phyloP scores from a whole-genome alignment of 371 early-diverging fungal species.

The Mortierella sp. region DNA sequence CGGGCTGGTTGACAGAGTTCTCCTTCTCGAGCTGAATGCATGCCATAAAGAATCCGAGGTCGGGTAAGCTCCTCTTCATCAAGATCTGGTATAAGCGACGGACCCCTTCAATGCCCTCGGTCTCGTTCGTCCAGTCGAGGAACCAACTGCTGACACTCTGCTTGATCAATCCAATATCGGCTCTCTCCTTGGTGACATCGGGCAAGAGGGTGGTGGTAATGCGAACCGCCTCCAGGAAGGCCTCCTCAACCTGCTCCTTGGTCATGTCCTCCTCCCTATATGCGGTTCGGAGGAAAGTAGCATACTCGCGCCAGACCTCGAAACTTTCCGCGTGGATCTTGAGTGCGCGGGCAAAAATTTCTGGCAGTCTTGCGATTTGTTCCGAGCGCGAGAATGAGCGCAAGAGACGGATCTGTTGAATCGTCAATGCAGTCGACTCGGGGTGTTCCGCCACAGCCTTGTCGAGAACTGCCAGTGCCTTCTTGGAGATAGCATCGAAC shows the following conservation, averaged over 20 bases:
- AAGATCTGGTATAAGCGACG: conserved; percentile 67
- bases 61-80: conserved; percentile 69
- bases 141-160: conserved; percentile 62
- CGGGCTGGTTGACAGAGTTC: conserved; percentile 47
- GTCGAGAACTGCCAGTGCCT: conserved; percentile 57
- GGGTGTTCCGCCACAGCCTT: conserved; percentile 62
- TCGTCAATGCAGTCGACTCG: conserved; percentile 60
- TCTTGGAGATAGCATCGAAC: conserved; percentile 34
- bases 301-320: conserved; percentile 59
- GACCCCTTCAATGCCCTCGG: conserved; percentile 66
- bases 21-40: conserved; percentile 71
- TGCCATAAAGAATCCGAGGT: conserved; percentile 67
- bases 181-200: conserved; percentile 60
- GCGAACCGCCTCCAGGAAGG: conserved; percentile 61
- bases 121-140: conserved; percentile 62
- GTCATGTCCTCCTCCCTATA: conserved; percentile 40
- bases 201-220: conserved; percentile 63
- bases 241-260: conserved; percentile 55
- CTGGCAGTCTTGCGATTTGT: conserved; percentile 43
- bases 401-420: conserved; percentile 52
- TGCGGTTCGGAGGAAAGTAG: conserved; percentile 44
- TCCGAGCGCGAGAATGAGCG: conserved; percentile 38
- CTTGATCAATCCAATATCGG: conserved; percentile 63
- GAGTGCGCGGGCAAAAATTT: conserved; percentile 46
- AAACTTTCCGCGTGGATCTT: conserved; percentile 45